phyloP scores from a whole-genome alignment of 176 grass and related monocot species.

The Tillandsia fasciculata region DNA sequence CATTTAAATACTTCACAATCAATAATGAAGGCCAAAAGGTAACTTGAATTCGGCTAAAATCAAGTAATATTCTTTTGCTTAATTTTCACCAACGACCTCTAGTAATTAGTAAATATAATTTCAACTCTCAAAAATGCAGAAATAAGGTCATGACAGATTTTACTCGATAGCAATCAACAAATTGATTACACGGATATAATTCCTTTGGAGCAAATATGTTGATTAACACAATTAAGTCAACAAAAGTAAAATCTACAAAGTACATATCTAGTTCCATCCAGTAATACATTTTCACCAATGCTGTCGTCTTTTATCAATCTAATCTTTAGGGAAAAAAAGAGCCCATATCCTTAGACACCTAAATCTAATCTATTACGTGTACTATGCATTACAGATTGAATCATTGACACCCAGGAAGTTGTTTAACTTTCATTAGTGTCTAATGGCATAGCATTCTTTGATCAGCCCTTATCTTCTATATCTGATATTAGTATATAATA shows the following conservation, averaged over 20 bases:
- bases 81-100: neutral
- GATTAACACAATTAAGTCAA: neutral
- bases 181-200: neutral
- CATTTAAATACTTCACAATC: neutral
- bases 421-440: no score
- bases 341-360: no score
- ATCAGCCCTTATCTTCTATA: no score
- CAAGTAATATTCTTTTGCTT: neutral
- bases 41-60: neutral
- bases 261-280: neutral
- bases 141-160: neutral
- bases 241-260: neutral
- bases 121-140: neutral
- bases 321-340: no score
- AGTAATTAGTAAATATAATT: neutral
- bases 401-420: no score
- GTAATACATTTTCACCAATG: neutral
- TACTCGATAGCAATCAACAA: neutral
- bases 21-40: neutral
- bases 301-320: neutral
- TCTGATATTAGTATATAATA: no score
- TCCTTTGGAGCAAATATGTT: neutral
- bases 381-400: no score
- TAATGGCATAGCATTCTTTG: no score
- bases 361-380: no score